Conservation (phyloP, 768 basidiomycete genomes). For the Lactarius deliciosus region DNA sequence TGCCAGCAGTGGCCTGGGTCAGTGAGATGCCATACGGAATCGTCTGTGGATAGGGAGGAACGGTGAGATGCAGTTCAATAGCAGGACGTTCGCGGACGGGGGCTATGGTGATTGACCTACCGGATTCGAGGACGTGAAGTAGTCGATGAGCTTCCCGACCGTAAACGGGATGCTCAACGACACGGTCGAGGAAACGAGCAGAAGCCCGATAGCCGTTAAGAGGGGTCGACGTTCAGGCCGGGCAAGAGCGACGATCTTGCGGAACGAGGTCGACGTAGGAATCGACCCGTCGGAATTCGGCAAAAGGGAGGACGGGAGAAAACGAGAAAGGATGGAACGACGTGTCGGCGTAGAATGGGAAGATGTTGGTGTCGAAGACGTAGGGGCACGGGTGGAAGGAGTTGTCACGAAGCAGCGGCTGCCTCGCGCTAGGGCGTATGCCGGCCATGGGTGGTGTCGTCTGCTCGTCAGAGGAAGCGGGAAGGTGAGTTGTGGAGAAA, state of each 20-base stretch:
- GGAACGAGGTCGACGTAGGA: conserved; percentile 61
- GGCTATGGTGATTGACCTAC: conserved; percentile 44
- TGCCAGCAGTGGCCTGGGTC: conserved; percentile 71
- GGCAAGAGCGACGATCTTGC: conserved; percentile 75
- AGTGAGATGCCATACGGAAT: conserved; percentile 79
- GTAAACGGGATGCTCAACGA: conserved; percentile 93
- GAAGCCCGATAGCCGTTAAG: conserved; percentile 69
- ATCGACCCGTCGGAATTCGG: conserved; percentile 33
- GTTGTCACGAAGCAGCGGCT: conserved; percentile 5
- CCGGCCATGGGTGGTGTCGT: neutral
- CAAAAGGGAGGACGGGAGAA: conserved; percentile 16
- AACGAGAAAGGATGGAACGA: conserved; percentile 21
- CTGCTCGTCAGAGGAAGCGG: neutral
- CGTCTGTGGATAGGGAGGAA: conserved; percentile 25
- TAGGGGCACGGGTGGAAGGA: neutral
- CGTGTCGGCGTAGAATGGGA: neutral
- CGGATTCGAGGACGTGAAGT: conserved; percentile 72
- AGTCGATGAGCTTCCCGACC: conserved; percentile 92
- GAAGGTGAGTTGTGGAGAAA: neutral
- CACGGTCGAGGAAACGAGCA: conserved; percentile 85
- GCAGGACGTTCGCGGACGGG: neutral
- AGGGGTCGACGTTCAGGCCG: conserved; percentile 80
- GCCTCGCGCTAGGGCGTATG: neutral
- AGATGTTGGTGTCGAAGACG: neutral
- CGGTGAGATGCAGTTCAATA: neutral